Conservation (phyloP, 257 asterid species). For the Solanum tacnaense region DNA sequence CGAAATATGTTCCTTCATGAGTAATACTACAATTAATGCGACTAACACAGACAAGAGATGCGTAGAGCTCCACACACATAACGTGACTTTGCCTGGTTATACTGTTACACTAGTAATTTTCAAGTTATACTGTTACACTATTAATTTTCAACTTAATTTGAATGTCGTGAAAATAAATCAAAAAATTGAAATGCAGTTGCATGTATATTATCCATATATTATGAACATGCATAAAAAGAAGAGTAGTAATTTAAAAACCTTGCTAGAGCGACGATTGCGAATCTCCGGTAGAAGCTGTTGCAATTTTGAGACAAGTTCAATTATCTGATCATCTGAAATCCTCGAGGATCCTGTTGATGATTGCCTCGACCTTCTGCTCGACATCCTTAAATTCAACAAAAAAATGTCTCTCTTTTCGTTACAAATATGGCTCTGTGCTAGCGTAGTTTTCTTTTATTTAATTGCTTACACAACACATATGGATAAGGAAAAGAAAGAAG, state of each 20-base stretch:
- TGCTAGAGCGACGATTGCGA: conserved; percentile 25
- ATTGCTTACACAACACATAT: background rate
- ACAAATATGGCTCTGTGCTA: background rate
- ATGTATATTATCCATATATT: background rate
- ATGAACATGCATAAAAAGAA: background rate
- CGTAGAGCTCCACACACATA: background rate
- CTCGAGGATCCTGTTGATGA: conserved; percentile 19
- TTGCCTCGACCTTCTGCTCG: conserved; percentile 33
- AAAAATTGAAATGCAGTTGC: background rate
- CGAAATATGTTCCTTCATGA: background rate
- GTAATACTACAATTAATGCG: background rate
- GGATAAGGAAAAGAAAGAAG: background rate
- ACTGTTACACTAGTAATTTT: background rate
- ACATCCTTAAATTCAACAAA: conserved; percentile 7
- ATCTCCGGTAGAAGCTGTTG: conserved; percentile 37
- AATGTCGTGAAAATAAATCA: background rate
- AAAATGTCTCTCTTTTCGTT: background rate
- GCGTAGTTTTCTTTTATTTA: background rate
- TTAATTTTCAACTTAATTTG: background rate
- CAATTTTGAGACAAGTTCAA: conserved; percentile 35
- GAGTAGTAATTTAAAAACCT: conserved; percentile 11
- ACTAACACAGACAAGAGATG: background rate
- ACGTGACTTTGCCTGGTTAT: background rate
- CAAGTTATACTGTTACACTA: background rate
- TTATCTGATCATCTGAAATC: conserved; percentile 33